Conservation (phyloP, 441 rosid genomes). For the Mallotus repandus region DNA sequence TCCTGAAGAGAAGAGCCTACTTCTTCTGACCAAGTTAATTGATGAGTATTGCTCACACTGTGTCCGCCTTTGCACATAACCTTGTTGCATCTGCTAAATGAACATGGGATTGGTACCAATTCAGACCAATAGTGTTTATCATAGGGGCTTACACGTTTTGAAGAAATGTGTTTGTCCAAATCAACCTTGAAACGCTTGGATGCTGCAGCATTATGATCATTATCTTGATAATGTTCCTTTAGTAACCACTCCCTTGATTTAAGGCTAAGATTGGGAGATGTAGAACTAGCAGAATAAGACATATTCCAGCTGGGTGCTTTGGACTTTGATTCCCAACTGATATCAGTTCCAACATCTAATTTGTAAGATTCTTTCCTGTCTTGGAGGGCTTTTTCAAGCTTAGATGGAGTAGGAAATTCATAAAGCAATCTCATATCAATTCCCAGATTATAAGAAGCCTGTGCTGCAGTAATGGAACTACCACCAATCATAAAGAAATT, state of each 20-base stretch:
- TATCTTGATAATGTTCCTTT: conserved; percentile 28
- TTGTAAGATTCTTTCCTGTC: conserved; percentile 36
- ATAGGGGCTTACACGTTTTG: conserved; percentile 20
- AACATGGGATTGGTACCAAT: conserved; percentile 36
- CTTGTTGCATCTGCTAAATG: conserved; percentile 82
- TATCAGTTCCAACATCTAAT: conserved; percentile 28
- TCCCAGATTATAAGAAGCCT: conserved; percentile 74
- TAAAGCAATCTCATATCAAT: conserved; percentile 79
- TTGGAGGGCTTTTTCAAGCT: conserved; percentile 50
- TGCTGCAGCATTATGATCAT: conserved; percentile 24
- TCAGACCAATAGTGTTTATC: conserved; percentile 42
- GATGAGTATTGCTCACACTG: conserved; percentile 25
- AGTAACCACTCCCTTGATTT: conserved; percentile 26
- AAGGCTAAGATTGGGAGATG: conserved; percentile 25
- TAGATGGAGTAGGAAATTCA: conserved; percentile 62
- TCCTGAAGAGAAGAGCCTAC: conserved; percentile 43
- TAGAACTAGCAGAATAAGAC: conserved; percentile 30
- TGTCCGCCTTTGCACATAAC: conserved; percentile 39
- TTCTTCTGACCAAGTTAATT: conserved; percentile 40
- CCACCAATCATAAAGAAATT: conserved; percentile 90
- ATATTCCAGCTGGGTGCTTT: conserved; percentile 30
- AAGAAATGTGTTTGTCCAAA: conserved; percentile 25
- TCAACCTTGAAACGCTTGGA: conserved; percentile 56
- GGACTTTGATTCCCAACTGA: conserved; percentile 29
- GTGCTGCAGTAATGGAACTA: conserved; percentile 85